Evolutionary conservation across 2,329 filamentous ascomycete genomes (phyloP), one percentile per base, ranked within the genome.

Genomic region (Fusarium clavum): DNA sequence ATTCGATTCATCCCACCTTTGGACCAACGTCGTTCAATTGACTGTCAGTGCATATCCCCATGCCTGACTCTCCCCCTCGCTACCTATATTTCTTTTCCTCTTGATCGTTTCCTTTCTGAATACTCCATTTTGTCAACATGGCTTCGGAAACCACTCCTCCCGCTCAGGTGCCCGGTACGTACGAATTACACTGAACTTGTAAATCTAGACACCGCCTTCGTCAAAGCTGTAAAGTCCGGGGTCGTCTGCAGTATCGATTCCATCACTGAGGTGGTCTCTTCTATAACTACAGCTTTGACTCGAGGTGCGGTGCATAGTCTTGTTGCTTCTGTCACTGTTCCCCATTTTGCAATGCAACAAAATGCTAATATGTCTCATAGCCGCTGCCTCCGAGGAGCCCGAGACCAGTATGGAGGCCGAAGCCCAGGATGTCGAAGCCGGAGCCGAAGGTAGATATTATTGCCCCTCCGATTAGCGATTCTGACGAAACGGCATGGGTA

Each of bases 391-490:
- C 57, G 70, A 75, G 61, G 76, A 77, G 58, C 55, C 62, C 54
- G 73, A 75, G 48, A 75, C 75, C 64, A 68, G 69, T 51, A 66
- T 70, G 56, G 69, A 73, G 34, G 69, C 75, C 29, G 69, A 72
- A 70, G 61, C 61, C 53, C 72, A 73, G 41, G 75, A 78, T 53
- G 68, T 68, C 25, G 77, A 79, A 40, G 69, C 72, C 55, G 79
- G 72, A 54, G 75, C 73, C 30, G 81, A 82, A 73, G 75, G 80
- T 81, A 76, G 43, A 41, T 67, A 43, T 51, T 40, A 59, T 51
- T 48, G 34, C 22, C 48, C 47, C 25, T 49, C 48, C 41, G 40
- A 57, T 41, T 64, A 52, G 24, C 45, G 51, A 54, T 44, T 41
- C 54, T 48, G 54, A 52, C 27, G 41, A 22, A 46, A 51, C 45